Base-by-base conservation (phyloP, 73 alveolate genomes). In the Paramecium tetraurelia region DNA sequence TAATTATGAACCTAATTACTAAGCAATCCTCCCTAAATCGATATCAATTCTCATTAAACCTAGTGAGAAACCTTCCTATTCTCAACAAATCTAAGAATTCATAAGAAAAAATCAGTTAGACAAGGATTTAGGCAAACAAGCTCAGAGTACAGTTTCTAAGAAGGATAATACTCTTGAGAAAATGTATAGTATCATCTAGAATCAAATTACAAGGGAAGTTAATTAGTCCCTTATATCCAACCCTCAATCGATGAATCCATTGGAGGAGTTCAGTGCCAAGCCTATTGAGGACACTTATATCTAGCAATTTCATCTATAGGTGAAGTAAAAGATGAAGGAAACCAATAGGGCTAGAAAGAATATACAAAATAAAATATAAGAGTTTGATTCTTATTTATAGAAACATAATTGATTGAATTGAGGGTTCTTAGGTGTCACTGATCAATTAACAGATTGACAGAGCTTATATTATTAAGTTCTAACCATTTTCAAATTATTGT, bases 251-350 rank as follows among this genome's bases (percentile, higher is more conserved):
- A 80, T 44, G 90, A 41, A 80, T 80, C 90, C 90, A 22, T 46
- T 80, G 14, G 90, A 80, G 11, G 75, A 80, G 24, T 80, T 80
- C 20, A 80, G 90, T 80, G 75, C 75, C 0, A 80, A 80, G 21
- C 90, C 70, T 48, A 31, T 80, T 80, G 75, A 48, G 12, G 70
- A 80, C 8, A 18, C 46, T 38, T 48, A 80, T 46, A 40, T 80
- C 11, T 31, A 80, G 14, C 5, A 44, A 12, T 80, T 80, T 35
- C 46, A 48, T 31, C 20, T 31, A 9, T 48, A 31, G 16, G 46
- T 80, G 7, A 80, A 80, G 27, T 18, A 40, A 80, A 80, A 75
- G 43, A 33, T 80, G 57, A 80, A 80, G 48, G 90, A 80, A 46
- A 80, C 90, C 1, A 24, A 40, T 80, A 43, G 43, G 24, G 70